Evolutionary conservation across 1,284 basidiomycete species (phyloP), one percentile per base, ranked within the genome.

Genomic region (Leucoagaricus sp.): DNA sequence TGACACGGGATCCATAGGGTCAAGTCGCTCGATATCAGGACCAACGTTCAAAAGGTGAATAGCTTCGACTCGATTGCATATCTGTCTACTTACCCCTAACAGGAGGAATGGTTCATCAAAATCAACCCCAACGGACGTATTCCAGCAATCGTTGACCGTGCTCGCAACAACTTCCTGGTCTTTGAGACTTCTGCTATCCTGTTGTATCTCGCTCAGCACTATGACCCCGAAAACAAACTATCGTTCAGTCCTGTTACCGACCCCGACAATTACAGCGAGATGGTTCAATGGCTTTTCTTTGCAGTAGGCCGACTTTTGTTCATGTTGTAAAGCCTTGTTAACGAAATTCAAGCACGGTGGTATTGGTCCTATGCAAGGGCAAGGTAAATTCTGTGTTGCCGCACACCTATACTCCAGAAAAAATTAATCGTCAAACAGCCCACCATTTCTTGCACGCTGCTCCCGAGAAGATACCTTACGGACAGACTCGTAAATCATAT

Each of bases 201-300:
- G 47, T 69, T 88, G 10, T 90, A 89, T 70, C 74, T 91, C 41
- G 76, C 74, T 12, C 79, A 86, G 61, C 78, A 81, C 61, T 86
- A 84, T 64, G 84, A 86, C 64, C 77, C 71, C 56, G 79, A 85
- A 21, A 67, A 73, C 68, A 81, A 80, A 62, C 82, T 89, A 62
- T 77, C 72, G 61, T 86, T 84, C 66, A 72, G 78, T 62, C 69
- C 75, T 1, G 63, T 69, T n/a, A 70, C 74, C 40, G 66, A 75
- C 21, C 71, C 79, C 10, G 70, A 80, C 26, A 74, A 79, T 8
- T 76, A 80, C 63, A 85, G 82, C 65, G 80, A 86, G 68, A 78
- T 84, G 68, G 65, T 89, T 17, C 87, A 89, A 65, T 94, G 91
- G 91, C 85, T 93, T 47, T 90, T 92, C 73, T 93, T 89, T 62